Percentiles rank a stretch among this genome's conserved stretches.
Evolutionary conservation across 352 stramenopile genomes (phyloP).

Genomic region (Blastocystis sp.): DNA sequence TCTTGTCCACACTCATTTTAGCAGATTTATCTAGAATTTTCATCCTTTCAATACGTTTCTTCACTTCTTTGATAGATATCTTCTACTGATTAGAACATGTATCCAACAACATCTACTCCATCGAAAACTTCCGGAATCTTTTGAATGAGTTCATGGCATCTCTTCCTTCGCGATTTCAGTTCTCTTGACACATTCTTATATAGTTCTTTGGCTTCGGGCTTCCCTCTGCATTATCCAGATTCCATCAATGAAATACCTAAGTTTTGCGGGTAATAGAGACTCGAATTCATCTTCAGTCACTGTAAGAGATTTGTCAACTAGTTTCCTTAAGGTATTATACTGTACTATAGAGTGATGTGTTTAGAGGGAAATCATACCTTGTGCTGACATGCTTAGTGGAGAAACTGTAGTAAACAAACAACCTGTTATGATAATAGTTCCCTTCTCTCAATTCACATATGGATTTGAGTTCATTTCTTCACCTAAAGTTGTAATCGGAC

Average conservation of each 20-base stretch:
- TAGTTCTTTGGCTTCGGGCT: background rate
- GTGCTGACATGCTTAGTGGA: no score
- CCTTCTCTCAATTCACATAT: background rate
- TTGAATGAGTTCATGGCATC: background rate
- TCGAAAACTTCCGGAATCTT: background rate
- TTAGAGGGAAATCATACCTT: no score
- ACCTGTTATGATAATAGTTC: no score
- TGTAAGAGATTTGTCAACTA: background rate
- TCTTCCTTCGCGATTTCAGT: background rate
- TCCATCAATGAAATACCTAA: background rate
- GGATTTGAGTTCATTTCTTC: conserved; percentile 40
- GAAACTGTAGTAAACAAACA: no score
- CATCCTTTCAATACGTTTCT: background rate
- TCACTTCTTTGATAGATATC: background rate
- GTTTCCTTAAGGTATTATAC: background rate
- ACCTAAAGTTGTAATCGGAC: conserved; percentile 3
- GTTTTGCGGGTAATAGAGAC: background rate
- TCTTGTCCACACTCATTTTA: background rate
- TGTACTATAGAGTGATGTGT: background rate
- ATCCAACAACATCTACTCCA: background rate
- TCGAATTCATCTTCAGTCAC: background rate
- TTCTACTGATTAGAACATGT: background rate
- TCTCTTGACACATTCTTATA: background rate
- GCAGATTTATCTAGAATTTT: background rate
- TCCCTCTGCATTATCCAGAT: background rate